Evolutionary conservation across 345 rosid species (phyloP).

Genomic region (Adansonia digitata): DNA sequence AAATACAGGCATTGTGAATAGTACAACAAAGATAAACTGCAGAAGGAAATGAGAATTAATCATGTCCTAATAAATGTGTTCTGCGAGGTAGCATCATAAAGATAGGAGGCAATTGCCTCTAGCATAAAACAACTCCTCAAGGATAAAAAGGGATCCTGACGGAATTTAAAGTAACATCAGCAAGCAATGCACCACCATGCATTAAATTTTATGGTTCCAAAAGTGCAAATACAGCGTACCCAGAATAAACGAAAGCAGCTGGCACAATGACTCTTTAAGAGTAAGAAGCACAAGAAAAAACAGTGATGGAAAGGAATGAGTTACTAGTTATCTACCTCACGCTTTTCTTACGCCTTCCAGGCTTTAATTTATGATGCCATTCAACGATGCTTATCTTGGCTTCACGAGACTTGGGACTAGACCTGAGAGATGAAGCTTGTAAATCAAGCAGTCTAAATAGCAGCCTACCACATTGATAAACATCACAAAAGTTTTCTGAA

Average conservation of each 20-base stretch:
- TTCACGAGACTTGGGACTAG: conserved; percentile 29
- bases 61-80: background rate
- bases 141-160: background rate
- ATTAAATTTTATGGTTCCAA: background rate
- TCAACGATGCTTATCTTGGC: conserved; percentile 53
- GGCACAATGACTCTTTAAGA: background rate
- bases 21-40: conserved; percentile 1
- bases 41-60: background rate
- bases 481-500: background rate
- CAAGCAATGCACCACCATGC: background rate
- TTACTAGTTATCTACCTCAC: background rate
- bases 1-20: background rate
- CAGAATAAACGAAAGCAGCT: background rate
- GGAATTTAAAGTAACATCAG: background rate
- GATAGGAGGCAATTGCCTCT: background rate
- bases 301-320: background rate
- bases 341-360: conserved; percentile 47
- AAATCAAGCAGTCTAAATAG: background rate
- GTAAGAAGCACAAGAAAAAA: background rate
- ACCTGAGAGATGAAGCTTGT: conserved; percentile 32
- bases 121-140: background rate
- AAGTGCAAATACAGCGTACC: background rate
- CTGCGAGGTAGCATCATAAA: background rate
- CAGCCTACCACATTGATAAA: background rate
- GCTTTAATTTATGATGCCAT: conserved; percentile 45